Evolutionary conservation across 306 rosid species (phyloP).

Genomic region (Sindora glabra): DNA sequence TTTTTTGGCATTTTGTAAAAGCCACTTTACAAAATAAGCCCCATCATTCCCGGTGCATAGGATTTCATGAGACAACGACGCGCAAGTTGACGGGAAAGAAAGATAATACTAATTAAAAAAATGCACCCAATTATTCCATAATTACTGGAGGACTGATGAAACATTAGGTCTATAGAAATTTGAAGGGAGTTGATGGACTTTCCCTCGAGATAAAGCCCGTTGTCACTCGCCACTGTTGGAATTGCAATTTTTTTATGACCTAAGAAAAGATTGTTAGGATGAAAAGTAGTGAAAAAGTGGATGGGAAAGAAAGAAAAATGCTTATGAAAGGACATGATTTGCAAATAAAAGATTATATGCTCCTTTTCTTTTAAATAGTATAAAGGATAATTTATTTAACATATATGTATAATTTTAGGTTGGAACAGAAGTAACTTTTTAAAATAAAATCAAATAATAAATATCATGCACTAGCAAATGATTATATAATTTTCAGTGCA

Average conservation of each 20-base stretch:
- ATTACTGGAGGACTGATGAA: background rate
- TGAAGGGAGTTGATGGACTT: background rate
- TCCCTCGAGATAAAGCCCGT: background rate
- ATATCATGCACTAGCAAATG: too few relatives aligned
- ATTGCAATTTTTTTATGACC: too few relatives aligned
- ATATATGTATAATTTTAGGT: too few relatives aligned
- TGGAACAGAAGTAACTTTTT: too few relatives aligned
- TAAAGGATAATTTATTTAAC: too few relatives aligned
- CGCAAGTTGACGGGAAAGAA: background rate
- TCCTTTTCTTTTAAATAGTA: background rate
- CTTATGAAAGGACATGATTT: background rate
- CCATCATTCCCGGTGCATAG: background rate
- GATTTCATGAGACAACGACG: background rate
- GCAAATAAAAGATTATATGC: background rate
- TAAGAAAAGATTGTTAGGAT: background rate
- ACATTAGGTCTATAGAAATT: background rate
- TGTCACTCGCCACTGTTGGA: too few relatives aligned
- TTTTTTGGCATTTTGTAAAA: too few relatives aligned
- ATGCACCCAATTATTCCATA: background rate
- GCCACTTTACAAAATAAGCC: background rate
- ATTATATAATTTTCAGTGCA: too few relatives aligned
- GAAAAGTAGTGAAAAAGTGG: background rate
- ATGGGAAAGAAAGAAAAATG: background rate
- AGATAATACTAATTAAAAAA: background rate
- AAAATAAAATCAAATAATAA: too few relatives aligned